Base-by-base conservation (phyloP, 2,329 filamentous ascomycete species). In the Pseudohalonectria lignicola region DNA sequence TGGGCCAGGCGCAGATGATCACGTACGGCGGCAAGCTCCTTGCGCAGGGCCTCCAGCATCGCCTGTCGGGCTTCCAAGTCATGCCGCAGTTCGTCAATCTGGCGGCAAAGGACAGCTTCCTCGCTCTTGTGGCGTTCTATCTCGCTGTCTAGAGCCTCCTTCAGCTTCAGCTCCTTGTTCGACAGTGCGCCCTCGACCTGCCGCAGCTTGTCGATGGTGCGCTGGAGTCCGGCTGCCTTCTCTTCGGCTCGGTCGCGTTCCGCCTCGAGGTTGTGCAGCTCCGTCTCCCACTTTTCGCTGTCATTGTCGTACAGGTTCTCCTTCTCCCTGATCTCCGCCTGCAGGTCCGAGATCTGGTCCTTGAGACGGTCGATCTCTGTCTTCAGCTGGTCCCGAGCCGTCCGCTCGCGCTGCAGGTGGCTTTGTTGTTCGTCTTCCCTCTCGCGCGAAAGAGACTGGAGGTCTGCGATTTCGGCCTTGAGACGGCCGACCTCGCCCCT, bases 21-120 rank as follows among this genome's bases (percentile, higher is more conserved):
- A 39, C 74, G 75, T 8, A 79, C 70, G 7, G 65, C 60, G 2
- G 79, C 74, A 4, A 87, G 60, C 49, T 88, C 82, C 37, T 67
- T 70, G 37, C 79, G 74, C 19, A 82, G 64, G 36, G 74, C 71
- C 15, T 81, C 81, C 5, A 86, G 57, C 31, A 75, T 66, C n/a
- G 69, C 62, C 50, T 82, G 75, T 44, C 81, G 76, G 20, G 73
- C 65, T 40, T 81, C 71, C 11, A 92, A 67, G 41, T 86, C 83
- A 34, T 76, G 71, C 49, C 82, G 79, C 9, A 92, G 66, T 36
- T 82, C 79, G 34, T 82, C 74, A 37, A 94, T 76, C 53, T 92
- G 84, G n/a, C 74, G 70, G 43, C 67, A 74, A 36, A 94, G 63
- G 7, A 79, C 61, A 10, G 73, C 73, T 52, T 90, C 82, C 49